Evolutionary conservation across 225 moss, liverwort and hornwort genomes (phyloP), one percentile per base, ranked within the genome.

Genomic region (Sphagnum tenellum): DNA sequence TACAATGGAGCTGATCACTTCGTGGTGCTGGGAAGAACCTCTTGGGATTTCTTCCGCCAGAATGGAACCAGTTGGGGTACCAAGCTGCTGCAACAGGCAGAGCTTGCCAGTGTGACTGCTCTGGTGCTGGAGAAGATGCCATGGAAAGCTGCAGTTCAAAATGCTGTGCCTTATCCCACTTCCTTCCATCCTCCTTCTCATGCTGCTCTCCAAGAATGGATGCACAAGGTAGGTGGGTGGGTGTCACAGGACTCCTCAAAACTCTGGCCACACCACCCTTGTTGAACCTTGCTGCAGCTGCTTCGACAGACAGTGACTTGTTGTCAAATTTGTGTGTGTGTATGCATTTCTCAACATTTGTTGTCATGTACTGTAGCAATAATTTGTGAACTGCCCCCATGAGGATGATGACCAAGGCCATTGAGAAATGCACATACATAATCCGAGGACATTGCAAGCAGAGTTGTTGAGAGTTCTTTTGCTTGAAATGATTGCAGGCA

Each of bases 101-200:
- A 78, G 45, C 46, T 91, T 13, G 49, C 10, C 58, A 86, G 81
- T 4, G 67, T 86, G 69, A 74, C 91, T 2, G 68, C 76, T 2
- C 69, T 91, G 61, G 71, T 89, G 65, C 66, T 91, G 14, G 91
- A 91, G 82, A 73, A 72, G 47, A 70, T 72, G 55, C 71, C 72
- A 4, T 86, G 86, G 86, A 29, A 29, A 29, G 63, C n/a, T 44
- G 71, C 57, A 3, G 48, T 56, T 49, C 77, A 86, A 84, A 67
- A 68, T 6, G 78, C 75, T 5, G 76, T 91, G 7, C 91, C 91
- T 0, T 91, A 91, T 47, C 89, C 89, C 0, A 81, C 86, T 5
- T 81, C 86, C 0, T 91, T 91, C 58, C 91, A 91, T 48, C 91
- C 91, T 11, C 74, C 86, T 2, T 80, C 82, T 13, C 73, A 73